phyloP scores from a whole-genome alignment of 164 flowering plant genomes.

The Nelumbo lutea region DNA sequence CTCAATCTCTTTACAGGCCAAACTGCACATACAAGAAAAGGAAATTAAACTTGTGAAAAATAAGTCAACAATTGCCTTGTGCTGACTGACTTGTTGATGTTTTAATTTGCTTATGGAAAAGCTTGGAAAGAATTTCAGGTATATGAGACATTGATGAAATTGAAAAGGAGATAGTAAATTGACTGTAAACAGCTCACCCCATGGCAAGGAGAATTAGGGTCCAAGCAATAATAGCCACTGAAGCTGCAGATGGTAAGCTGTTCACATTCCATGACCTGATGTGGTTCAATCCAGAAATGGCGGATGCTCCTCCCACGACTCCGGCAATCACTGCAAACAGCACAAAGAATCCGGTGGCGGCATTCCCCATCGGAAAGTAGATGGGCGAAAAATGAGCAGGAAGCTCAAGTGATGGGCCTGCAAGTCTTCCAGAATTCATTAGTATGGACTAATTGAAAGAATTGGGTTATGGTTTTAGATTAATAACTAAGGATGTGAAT shows the following conservation, averaged over 20 bases:
- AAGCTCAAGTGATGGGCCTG: constrained; percentile 61
- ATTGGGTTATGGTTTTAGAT: no score
- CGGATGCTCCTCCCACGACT: constrained; percentile 73
- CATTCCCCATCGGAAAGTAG: constrained; percentile 85
- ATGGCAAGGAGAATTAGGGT: constrained; percentile 73
- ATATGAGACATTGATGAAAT: not conserved
- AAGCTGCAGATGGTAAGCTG: constrained; percentile 60
- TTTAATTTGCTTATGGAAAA: no score
- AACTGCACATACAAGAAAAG: constrained; percentile 35
- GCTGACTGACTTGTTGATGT: no score
- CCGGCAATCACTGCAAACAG: constrained; percentile 66
- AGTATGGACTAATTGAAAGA: not conserved
- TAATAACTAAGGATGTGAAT: no score
- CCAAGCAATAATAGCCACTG: constrained; percentile 76
- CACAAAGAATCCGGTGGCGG: constrained; percentile 92
- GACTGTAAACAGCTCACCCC: constrained; percentile 44
- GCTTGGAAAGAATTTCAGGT: no score
- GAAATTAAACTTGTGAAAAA: no score
- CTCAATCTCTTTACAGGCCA: constrained; percentile 82
- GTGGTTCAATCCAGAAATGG: constrained; percentile 59
- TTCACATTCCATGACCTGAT: constrained; percentile 47
- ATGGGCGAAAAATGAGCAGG: constrained; percentile 87
- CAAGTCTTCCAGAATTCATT: not conserved
- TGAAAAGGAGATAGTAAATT: not conserved
- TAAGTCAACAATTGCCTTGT: no score